Percentiles rank a stretch among this genome's conserved stretches.
phyloP scores from a whole-genome alignment of 306 rosid species.

The Trifolium pratense region DNA sequence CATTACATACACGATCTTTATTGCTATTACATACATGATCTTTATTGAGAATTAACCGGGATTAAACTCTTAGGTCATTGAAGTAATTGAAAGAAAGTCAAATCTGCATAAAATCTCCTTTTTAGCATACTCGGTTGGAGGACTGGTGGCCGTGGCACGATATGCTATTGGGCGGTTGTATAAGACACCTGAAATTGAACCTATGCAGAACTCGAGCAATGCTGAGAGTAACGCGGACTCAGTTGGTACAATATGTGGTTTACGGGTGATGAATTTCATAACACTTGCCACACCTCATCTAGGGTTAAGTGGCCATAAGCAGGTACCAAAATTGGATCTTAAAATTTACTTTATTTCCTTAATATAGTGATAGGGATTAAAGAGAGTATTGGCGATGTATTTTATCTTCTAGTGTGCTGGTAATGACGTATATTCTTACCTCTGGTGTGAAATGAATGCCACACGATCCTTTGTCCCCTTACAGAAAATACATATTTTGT shows the following conservation, averaged over 20 bases:
- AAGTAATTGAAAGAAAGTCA: slow-evolving; percentile 70
- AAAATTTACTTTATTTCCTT: slow-evolving; percentile 26
- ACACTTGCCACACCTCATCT: slow-evolving; percentile 96
- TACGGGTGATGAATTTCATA: slow-evolving; percentile 81
- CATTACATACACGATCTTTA: not conserved
- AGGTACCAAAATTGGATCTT: slow-evolving; percentile 53
- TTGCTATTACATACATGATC: not conserved
- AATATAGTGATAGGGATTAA: not conserved
- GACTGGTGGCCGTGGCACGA: slow-evolving; percentile 89
- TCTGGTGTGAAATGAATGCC: too few relatives aligned
- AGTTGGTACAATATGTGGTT: slow-evolving; percentile 69
- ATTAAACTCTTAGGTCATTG: slow-evolving; percentile 59
- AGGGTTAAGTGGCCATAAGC: slow-evolving; percentile 93
- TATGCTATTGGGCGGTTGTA: slow-evolving; percentile 84
- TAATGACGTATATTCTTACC: too few relatives aligned
- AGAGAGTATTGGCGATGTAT: not conserved
- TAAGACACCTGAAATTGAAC: slow-evolving; percentile 56
- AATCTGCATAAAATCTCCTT: slow-evolving; percentile 75
- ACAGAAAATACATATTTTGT: too few relatives aligned
- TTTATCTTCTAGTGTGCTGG: too few relatives aligned
- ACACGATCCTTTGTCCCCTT: too few relatives aligned
- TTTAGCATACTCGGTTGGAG: slow-evolving; percentile 96
- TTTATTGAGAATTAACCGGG: slow-evolving; percentile 6
- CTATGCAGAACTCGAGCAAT: slow-evolving; percentile 42
- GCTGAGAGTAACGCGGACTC: slow-evolving; percentile 46